Percentiles rank a stretch among this genome's conserved stretches.
Conservation (phyloP, 192 early-diverging fungal genomes). For the Podila horticola region DNA sequence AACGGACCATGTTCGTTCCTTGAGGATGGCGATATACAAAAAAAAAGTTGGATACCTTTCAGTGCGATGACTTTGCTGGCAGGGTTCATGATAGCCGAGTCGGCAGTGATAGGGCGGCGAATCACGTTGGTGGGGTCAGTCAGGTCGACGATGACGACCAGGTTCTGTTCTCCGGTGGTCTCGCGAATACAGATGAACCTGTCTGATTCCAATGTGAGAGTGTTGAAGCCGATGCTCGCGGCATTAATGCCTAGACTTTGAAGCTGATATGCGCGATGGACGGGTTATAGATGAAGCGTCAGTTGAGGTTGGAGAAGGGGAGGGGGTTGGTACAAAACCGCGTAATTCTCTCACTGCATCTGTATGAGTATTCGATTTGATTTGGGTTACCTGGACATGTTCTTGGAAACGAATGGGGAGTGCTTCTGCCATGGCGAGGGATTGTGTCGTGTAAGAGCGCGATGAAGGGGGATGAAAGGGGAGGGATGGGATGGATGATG, state of each 20-base stretch:
- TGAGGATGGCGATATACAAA: no score
- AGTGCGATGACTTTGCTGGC: conserved; percentile 93
- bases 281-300: not conserved
- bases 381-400: conserved; percentile 88
- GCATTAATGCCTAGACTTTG: conserved; percentile 89
- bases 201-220: conserved; percentile 97
- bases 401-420: conserved; percentile 97
- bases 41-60: conserved; percentile 71
- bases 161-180: conserved; percentile 69
- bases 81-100: conserved; percentile 99
- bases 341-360: not conserved
- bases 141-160: conserved; percentile 97
- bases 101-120: conserved; percentile 94
- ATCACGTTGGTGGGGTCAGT: conserved; percentile 82
- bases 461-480: conserved; percentile 4
- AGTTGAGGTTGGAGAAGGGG: not conserved
- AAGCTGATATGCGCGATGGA: conserved; percentile 68
- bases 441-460: not conserved
- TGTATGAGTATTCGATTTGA: not conserved
- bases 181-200: conserved; percentile 98
- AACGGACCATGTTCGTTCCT: not conserved
- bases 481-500: not conserved
- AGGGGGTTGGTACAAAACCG: not conserved
- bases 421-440: conserved; percentile 71
- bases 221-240: conserved; percentile 96